These are phyloP conservation scores for Penicillium paxilli DNA, from an alignment of 495 filamentous ascomycete species.

Conservation along the genomic window DNA sequence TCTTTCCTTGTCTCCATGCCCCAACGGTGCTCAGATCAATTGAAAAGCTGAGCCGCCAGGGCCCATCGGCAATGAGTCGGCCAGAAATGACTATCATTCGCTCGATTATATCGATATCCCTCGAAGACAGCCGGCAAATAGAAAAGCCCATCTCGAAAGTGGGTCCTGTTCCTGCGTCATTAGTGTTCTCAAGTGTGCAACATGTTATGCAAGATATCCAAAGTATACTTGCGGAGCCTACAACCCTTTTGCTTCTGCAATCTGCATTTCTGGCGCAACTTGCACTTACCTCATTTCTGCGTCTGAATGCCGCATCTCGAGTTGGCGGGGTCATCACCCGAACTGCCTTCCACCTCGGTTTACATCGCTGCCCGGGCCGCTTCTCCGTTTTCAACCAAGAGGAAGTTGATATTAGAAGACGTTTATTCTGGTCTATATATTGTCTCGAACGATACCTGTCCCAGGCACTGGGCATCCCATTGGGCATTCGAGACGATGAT, in stretches of 20 bases:
- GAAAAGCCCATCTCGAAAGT: slow-evolving; percentile 10
- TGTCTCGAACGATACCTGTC: slow-evolving; percentile 49
- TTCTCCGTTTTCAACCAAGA: slow-evolving; percentile 38
- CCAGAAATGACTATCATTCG: slow-evolving; percentile 41
- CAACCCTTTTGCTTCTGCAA: slow-evolving; percentile 41
- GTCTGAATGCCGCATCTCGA: slow-evolving; percentile 49
- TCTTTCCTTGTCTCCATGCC: slow-evolving; percentile 47
- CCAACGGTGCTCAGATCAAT: slow-evolving; percentile 40
- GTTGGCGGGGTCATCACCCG: slow-evolving; percentile 47
- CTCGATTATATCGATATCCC: slow-evolving; percentile 47
- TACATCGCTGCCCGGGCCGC: slow-evolving; percentile 49
- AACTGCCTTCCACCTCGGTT: slow-evolving; percentile 46
- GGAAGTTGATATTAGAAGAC: slow-evolving; percentile 40
- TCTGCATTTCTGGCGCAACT: slow-evolving; percentile 46
- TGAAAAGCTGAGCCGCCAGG: slow-evolving; percentile 29
- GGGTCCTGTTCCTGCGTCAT: slow-evolving; percentile 25
- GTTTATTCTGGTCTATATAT: slow-evolving; percentile 54
- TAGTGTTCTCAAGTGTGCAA: slow-evolving; percentile 39
- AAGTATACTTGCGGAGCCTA: slow-evolving; percentile 33
- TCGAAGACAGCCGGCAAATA: slow-evolving; percentile 33
- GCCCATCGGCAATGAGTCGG: slow-evolving; percentile 16
- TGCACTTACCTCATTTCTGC: slow-evolving; percentile 46
- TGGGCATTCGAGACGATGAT: slow-evolving; percentile 52
- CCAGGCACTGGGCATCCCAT: slow-evolving; percentile 49
- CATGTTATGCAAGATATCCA: slow-evolving; percentile 39